A percentile compares a stretch with the other conserved stretches of the same genome.
These are phyloP conservation scores for Obelidium mucronatum DNA, from an alignment of 192 early-diverging fungal species.

Conservation along the genomic window DNA sequence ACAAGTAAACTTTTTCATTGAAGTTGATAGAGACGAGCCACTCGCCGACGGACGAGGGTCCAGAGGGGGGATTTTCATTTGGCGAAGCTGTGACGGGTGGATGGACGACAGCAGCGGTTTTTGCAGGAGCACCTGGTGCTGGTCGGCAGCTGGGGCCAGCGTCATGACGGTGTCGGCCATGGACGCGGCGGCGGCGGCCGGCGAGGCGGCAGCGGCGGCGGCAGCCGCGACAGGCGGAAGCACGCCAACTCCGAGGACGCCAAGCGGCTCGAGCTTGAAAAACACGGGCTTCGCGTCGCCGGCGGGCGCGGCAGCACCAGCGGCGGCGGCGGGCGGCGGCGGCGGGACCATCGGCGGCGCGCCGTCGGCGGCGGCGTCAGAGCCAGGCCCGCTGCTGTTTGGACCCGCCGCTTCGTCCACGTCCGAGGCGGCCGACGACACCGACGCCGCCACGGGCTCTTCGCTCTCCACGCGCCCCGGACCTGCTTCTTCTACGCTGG, in stretches of 20 bases:
- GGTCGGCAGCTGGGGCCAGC: neutral
- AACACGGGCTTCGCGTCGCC: neutral
- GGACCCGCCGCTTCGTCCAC: no score
- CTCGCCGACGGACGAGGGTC: no score
- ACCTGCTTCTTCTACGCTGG: neutral
- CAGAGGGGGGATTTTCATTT: neutral
- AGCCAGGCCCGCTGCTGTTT: no score
- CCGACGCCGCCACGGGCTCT: no score
- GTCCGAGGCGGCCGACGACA: no score
- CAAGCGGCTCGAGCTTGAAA: neutral
- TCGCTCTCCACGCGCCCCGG: neutral
- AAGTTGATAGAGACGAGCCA: neutral
- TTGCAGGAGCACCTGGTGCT: neutral
- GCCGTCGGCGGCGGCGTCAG: neutral
- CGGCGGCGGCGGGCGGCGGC: neutral
- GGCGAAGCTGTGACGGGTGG: neutral
- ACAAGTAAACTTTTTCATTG: constrained; percentile 7
- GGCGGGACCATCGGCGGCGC: neutral
- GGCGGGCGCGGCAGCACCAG: neutral
- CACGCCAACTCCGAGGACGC: no score
- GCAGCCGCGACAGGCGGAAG: neutral
- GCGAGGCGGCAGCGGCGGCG: neutral
- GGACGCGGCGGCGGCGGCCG: neutral
- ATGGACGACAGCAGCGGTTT: neutral
- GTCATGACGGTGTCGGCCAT: neutral